Conservation (phyloP, 2,329 filamentous ascomycete genomes). For the Hypoxylon rubiginosum region DNA sequence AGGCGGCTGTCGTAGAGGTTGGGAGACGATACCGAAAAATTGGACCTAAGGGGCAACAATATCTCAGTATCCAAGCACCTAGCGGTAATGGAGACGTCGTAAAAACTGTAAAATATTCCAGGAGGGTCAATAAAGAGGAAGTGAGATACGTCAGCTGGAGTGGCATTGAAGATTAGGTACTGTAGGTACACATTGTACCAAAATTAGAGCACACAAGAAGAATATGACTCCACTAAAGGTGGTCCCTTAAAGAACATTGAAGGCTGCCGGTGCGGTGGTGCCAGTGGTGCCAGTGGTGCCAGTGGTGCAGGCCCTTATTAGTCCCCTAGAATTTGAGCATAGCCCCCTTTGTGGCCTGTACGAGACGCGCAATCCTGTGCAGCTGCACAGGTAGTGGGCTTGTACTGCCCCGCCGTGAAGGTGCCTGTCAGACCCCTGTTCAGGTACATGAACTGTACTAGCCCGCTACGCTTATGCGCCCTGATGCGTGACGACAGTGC, state of each 20-base stretch:
- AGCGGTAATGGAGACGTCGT: too few species aligned
- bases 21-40: background rate
- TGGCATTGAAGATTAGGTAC: constrained; percentile 17
- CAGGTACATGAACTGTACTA: constrained; percentile 23
- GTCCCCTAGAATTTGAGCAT: constrained; percentile 7
- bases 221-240: too few species aligned
- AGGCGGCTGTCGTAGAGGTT: background rate
- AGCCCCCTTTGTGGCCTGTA: background rate
- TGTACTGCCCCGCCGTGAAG: background rate
- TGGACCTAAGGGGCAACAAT: background rate
- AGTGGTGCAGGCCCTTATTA: background rate
- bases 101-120: background rate
- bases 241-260: background rate
- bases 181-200: background rate
- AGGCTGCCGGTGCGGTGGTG: background rate
- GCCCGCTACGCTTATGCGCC: constrained; percentile 15
- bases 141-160: constrained; percentile 18
- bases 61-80: too few species aligned
- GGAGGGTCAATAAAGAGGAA: background rate
- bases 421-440: background rate
- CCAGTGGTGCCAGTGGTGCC: background rate
- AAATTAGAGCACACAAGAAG: constrained; percentile 27
- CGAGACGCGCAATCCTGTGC: background rate
- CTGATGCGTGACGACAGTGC: constrained; percentile 31
- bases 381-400: too few species aligned